These are phyloP conservation scores for Setomelanomma holmii DNA, from an alignment of 2,329 filamentous ascomycete genomes.

Conservation along the genomic window DNA sequence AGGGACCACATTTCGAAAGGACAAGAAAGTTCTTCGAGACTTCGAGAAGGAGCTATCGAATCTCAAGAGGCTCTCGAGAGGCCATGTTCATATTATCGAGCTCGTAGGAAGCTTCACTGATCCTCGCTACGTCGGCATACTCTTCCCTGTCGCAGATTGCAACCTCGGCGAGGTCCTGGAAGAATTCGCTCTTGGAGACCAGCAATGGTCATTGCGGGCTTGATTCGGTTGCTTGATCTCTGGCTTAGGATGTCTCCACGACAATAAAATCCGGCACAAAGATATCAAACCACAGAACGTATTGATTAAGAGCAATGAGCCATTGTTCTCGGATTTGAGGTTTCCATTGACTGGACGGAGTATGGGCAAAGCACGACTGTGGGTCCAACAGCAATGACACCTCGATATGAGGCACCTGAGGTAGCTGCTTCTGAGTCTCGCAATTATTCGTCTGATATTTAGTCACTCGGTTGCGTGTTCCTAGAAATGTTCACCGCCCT, in stretches of 20 bases:
- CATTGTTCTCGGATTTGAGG: conserved; percentile 32
- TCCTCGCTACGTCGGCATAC: conserved; percentile 31
- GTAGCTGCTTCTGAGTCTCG: conserved; percentile 14
- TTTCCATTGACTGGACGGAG: conserved; percentile 17
- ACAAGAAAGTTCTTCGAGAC: conserved; percentile 9
- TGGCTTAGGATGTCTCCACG: conserved; percentile 18
- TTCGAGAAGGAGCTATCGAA: conserved; percentile 22
- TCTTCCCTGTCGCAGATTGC: conserved; percentile 30
- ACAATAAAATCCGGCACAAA: conserved; percentile 21
- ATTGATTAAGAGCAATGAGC: conserved; percentile 12
- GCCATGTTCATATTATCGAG: conserved; percentile 26
- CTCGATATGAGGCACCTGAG: conserved; percentile 28
- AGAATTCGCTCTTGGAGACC: not conserved
- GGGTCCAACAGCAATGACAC: conserved; percentile 16
- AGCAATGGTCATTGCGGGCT: not conserved
- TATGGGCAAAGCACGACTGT: conserved; percentile 19
- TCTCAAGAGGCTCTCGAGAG: conserved; percentile 16
- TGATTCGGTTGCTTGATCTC: conserved; percentile 1
- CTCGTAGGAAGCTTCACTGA: conserved; percentile 43
- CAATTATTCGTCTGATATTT: conserved; percentile 29
- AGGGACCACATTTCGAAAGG: conserved; percentile 14
- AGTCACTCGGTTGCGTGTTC: conserved; percentile 29
- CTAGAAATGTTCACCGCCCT: conserved; percentile 26
- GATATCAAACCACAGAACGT: conserved; percentile 27
- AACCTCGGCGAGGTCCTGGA: conserved; percentile 1